phyloP scores from a whole-genome alignment of 768 basidiomycete species.

The Tephrocybe sp. region DNA sequence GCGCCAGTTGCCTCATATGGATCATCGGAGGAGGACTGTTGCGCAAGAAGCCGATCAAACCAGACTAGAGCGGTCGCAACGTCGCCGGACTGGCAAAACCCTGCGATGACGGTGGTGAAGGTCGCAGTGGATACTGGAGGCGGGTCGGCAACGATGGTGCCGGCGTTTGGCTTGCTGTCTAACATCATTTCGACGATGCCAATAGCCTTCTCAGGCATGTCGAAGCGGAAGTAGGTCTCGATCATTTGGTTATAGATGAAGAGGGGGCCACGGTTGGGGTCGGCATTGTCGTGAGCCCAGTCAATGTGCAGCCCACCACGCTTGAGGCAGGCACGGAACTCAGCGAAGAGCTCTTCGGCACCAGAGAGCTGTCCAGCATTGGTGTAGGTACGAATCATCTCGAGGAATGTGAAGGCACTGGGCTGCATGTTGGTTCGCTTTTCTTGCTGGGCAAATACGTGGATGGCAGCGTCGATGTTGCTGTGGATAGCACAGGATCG shows the following conservation, averaged over 20 bases:
- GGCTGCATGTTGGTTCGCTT: slow-evolving; percentile 32
- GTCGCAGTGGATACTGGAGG: slow-evolving; percentile 65
- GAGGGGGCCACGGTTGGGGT: slow-evolving; percentile 34
- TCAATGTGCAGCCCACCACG: slow-evolving; percentile 37
- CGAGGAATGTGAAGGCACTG: slow-evolving; percentile 42
- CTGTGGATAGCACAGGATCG: slow-evolving; percentile 59
- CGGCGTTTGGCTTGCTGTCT: slow-evolving; percentile 37
- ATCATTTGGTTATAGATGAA: slow-evolving; percentile 78
- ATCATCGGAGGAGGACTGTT: slow-evolving; percentile 25
- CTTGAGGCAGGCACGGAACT: slow-evolving; percentile 47
- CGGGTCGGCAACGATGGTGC: slow-evolving; percentile 37
- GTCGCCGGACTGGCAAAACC: slow-evolving; percentile 66
- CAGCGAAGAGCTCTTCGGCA: slow-evolving; percentile 60
- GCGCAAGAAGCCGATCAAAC: slow-evolving; percentile 65
- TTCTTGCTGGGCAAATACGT: slow-evolving; percentile 66
- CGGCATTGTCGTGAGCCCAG: slow-evolving; percentile 5
- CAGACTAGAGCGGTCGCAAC: slow-evolving; percentile 63
- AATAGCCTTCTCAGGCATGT: slow-evolving; percentile 62
- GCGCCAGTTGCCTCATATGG: slow-evolving; percentile 42
- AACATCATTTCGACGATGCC: slow-evolving; percentile 73
- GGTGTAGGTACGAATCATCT: slow-evolving; percentile 60
- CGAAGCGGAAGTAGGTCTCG: slow-evolving; percentile 65
- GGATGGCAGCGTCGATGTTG: slow-evolving; percentile 60
- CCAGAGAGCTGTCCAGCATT: slow-evolving; percentile 47
- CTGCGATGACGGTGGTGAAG: slow-evolving; percentile 61